Percentiles rank a stretch among this genome's conserved stretches.
phyloP scores from a whole-genome alignment of 2,329 filamentous ascomycete species.

The Aspergillus alliaceus region DNA sequence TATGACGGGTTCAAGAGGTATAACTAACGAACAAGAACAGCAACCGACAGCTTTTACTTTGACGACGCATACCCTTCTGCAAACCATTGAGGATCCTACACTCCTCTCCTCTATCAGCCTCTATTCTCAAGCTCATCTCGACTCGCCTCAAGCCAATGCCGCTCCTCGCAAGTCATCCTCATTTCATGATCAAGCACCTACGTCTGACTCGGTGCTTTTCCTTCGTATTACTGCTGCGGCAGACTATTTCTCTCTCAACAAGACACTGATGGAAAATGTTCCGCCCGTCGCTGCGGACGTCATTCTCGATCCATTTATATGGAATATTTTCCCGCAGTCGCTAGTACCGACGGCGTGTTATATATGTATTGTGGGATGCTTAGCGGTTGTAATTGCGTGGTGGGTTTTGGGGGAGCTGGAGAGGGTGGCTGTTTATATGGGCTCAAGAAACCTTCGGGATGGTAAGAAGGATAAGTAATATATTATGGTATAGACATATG shows the following conservation, averaged over 20 bases:
- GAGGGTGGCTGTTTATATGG: conserved; percentile 17
- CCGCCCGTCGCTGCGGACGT: conserved; percentile 75
- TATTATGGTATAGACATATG: background rate
- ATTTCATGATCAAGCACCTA: conserved; percentile 18
- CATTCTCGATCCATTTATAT: conserved; percentile 81
- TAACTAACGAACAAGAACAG: conserved; percentile 47
- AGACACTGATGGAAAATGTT: conserved; percentile 71
- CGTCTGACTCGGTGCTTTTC: conserved; percentile 60
- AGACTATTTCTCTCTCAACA: conserved; percentile 78
- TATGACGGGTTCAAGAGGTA: background rate
- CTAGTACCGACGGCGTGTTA: conserved; percentile 71
- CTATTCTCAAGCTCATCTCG: conserved; percentile 58
- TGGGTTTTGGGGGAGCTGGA: conserved; percentile 28
- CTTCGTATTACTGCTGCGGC: conserved; percentile 74
- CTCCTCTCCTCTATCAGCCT: conserved; percentile 65
- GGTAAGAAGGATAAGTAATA: conserved; percentile 15
- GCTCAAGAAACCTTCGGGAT: conserved; percentile 6
- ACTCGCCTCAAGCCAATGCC: conserved; percentile 19
- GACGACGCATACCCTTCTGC: conserved; percentile 60
- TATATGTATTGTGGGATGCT: conserved; percentile 60
- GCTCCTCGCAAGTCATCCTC: conserved; percentile 9
- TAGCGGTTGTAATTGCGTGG: conserved; percentile 49
- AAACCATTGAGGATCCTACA: conserved; percentile 61
- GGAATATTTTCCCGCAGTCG: conserved; percentile 77
- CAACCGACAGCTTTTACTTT: conserved; percentile 82